phyloP scores from a whole-genome alignment of 2,329 filamentous ascomycete genomes.

The Fusarium kyushuense region DNA sequence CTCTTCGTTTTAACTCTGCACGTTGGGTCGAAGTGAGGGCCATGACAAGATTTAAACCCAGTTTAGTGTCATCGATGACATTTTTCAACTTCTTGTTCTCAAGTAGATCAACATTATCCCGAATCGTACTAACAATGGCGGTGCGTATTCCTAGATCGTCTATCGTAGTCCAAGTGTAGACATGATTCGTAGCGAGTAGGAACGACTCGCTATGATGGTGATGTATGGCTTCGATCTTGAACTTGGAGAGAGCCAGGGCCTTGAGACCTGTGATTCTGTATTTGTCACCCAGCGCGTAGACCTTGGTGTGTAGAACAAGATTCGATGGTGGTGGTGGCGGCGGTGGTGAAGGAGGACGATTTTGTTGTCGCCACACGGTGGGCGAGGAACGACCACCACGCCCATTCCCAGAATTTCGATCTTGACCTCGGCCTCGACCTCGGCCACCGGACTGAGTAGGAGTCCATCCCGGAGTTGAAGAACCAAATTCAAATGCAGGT shows the following conservation, averaged over 20 bases:
- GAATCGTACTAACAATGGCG: neutral
- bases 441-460: too few relatives aligned
- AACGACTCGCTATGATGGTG: neutral
- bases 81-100: rapidly evolving
- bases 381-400: too few relatives aligned
- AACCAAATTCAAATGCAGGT: too few relatives aligned
- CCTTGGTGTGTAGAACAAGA: neutral
- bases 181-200: neutral
- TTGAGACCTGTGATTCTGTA: conserved; percentile 2
- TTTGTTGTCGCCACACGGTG: too few relatives aligned
- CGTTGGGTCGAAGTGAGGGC: neutral
- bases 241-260: neutral
- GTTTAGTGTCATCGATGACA: neutral
- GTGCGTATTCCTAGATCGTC: conserved; percentile 9
- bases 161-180: conserved; percentile 5
- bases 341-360: too few relatives aligned
- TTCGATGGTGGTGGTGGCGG: too few relatives aligned
- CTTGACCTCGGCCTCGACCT: too few relatives aligned
- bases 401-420: too few relatives aligned
- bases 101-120: neutral
- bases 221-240: neutral
- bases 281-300: conserved; percentile 15
- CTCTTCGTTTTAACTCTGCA: neutral
- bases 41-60: neutral
- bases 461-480: too few relatives aligned